Evolutionary conservation across 2,329 filamentous ascomycete genomes (phyloP), one percentile per base, ranked within the genome.

Genomic region (Cordyceps fumosorosea): DNA sequence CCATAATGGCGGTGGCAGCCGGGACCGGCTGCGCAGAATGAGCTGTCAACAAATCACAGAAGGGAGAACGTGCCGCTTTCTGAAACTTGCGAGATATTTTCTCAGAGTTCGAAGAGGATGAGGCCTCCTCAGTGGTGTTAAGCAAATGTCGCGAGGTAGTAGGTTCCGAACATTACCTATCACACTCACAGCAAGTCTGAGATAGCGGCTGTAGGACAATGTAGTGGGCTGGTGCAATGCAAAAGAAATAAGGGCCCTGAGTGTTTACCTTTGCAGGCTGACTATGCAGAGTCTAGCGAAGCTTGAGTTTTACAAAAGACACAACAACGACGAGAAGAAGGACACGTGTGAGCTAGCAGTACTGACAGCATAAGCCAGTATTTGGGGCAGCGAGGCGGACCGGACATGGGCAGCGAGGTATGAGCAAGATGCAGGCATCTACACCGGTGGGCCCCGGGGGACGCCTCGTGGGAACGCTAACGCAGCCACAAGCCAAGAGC

Each of bases 1-100:
- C 75, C 77, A 79, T 79, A 32, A 14, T 65, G 26, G 40, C 40
- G 22, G 44, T 18, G 11, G 12, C 29, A 32, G 44, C 34, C 14
- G 24, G 26, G 42, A 14, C 42, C 8, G 6, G 6, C 22, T 14
- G 22, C 12, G 40, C 40, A 45, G 48, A n/a, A 12, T n/a, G 12
- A 52, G 50, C 24, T 24, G 16, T 24, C 37, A n/a, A 45, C 22
- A 6, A 22, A 3, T 22, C 18, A 34, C 55, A 37, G 42, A 44
- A 16, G 16, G n/a, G 7, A n/a, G 22, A 5, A 6, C 2, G 14
- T 3, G 12, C 10, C 12, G 2, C 8, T 6, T 12, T 48, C 14
- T 40, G 14, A 20, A n/a, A 26, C 20, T 4, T 40, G 18, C 2
- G 3, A 22, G 45, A 22, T 50, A 6, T 44, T 48, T 40, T 40